Evolutionary conservation across 768 basidiomycete genomes (phyloP), one percentile per base, ranked within the genome.

Genomic region (Glaciozyma antarctica): DNA sequence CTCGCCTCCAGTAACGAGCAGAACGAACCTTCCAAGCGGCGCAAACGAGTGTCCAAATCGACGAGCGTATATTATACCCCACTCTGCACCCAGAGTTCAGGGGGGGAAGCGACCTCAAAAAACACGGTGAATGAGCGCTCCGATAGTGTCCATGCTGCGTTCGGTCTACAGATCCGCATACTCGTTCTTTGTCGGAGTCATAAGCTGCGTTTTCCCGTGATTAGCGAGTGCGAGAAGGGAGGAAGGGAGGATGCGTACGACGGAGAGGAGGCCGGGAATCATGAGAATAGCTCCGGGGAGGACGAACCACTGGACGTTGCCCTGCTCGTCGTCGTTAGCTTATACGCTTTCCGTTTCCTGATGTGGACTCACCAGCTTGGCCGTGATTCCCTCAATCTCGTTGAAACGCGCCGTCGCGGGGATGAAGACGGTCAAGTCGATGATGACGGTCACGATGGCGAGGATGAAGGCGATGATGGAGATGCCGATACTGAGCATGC

Each of bases 281-380:
- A 62, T 65, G 47, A 67, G 48, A 21, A 67, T 57, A n/a, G 44
- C 44, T 1, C 30, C 63, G 1, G 69, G 69, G 10, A 71, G 64
- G 1, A 48, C 26, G 56, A 65, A 71, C 69, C 69, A 71, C 60
- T 67, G 69, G 28, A 63, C 53, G 45, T 71, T 71, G 38, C 69
- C 69, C 69, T 64, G 43, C 5, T 5, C 12, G n/a, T 19, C 38
- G n/a, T 24, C 38, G 19, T 57, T 12, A 57, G 55, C 38, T 19
- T 15, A 10, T 10, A 43, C 19, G 10, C 8, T 34, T 22, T n/a
- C 32, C 9, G 32, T 32, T 21, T 17, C 3, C 19, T 30, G 53
- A 17, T 30, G n/a, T 22, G n/a, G 15, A 58, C 68, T 53, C 32
- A 69, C 68, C 5, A 64, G 21, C 10, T n/a, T 8, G 6, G 43